Evolutionary conservation across 495 filamentous ascomycete genomes (phyloP).

Genomic region (Penicillium tannophilum): DNA sequence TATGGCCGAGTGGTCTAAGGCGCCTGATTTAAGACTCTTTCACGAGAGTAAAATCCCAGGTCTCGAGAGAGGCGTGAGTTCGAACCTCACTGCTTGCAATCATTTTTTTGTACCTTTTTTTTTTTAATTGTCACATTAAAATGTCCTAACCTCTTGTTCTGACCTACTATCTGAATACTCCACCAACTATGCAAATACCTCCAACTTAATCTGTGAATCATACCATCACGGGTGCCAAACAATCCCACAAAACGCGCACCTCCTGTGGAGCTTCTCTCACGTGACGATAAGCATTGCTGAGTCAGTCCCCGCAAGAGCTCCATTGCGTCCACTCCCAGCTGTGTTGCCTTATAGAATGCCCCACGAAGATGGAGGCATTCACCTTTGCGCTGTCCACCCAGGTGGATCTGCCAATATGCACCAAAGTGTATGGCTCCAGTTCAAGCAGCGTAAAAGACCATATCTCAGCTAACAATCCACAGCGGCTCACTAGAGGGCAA

Average conservation of each 20-base stretch:
- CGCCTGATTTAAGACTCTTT: not conserved
- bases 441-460: conserved; percentile 2
- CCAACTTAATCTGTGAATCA: too few relatives aligned
- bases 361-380: conserved; percentile 78
- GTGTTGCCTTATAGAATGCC: conserved; percentile 4
- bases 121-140: not conserved
- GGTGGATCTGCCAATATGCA: conserved; percentile 74
- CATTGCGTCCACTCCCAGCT: conserved; percentile 5
- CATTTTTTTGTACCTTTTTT: not conserved
- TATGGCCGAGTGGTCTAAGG: not conserved
- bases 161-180: too few relatives aligned
- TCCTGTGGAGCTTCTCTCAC: conserved; percentile 1
- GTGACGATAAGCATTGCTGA: conserved; percentile 21
- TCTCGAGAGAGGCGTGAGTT: not conserved
- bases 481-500: conserved; percentile 88
- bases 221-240: too few relatives aligned
- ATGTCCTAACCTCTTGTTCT: too few relatives aligned
- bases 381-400: conserved; percentile 86
- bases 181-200: too few relatives aligned
- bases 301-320: conserved; percentile 19
- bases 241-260: too few relatives aligned
- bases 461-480: conserved; percentile 19
- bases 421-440: conserved; percentile 70
- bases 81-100: not conserved
- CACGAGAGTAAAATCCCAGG: not conserved